Evolutionary conservation across 768 basidiomycete genomes (phyloP).

Genomic region (Tricholoma terreum): DNA sequence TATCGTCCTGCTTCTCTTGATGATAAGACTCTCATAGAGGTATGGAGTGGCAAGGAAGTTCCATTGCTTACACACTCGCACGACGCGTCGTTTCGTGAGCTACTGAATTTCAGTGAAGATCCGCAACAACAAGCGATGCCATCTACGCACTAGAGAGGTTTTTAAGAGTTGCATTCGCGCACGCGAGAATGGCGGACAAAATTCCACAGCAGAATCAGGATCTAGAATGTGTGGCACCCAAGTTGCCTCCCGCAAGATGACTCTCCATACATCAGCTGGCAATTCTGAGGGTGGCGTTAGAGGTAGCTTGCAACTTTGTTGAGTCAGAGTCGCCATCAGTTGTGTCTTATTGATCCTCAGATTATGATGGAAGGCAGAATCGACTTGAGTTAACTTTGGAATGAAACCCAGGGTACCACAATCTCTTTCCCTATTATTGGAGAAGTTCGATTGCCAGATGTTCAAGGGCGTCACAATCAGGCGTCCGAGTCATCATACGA

Average conservation of each 20-base stretch:
- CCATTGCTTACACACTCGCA: slow-evolving; percentile 25
- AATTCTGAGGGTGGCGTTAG: slow-evolving; percentile 10
- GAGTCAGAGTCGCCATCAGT: too few species aligned
- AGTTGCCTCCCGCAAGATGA: slow-evolving; percentile 25
- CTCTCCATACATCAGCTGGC: slow-evolving; percentile 28
- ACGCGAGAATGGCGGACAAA: slow-evolving; percentile 11
- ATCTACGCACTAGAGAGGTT: slow-evolving; percentile 21
- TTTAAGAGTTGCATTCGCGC: slow-evolving; percentile 12
- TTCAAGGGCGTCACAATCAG: too few species aligned
- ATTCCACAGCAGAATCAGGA: slow-evolving; percentile 9
- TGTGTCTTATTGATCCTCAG: too few species aligned
- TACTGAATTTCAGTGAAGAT: slow-evolving; percentile 1
- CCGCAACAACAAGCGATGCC: not conserved
- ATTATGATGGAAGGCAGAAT: too few species aligned
- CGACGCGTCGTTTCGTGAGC: slow-evolving; percentile 22
- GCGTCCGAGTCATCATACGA: too few species aligned
- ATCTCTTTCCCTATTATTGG: too few species aligned
- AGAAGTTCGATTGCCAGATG: too few species aligned
- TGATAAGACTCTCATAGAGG: slow-evolving; percentile 24
- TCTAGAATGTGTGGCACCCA: slow-evolving; percentile 19
- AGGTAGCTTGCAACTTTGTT: not conserved
- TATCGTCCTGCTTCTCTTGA: slow-evolving; percentile 10
- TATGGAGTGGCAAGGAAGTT: slow-evolving; percentile 17
- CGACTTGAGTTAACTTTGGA: too few species aligned
- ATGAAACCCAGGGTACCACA: too few species aligned